A percentile compares a stretch with the other conserved stretches of the same genome.
Evolutionary conservation across 805 yeast genomes (phyloP).

Genomic region (Teunomyces stri): DNA sequence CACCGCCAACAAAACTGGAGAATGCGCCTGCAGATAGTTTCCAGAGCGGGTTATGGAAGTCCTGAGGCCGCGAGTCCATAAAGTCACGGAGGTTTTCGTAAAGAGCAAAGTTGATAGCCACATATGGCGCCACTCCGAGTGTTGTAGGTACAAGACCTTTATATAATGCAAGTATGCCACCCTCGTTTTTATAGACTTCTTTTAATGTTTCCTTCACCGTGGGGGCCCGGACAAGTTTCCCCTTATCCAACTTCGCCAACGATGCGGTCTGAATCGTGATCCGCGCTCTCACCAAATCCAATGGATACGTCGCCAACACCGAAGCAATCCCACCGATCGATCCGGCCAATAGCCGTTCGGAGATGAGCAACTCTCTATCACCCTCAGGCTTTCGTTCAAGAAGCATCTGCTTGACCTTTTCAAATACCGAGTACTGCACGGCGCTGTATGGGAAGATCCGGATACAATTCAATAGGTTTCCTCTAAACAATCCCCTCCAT

Average conservation of each 20-base stretch:
- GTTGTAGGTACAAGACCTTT: slow-evolving; percentile 90
- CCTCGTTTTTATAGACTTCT: slow-evolving; percentile 70
- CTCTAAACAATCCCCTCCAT: slow-evolving; percentile 83
- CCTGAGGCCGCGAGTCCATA: slow-evolving; percentile 33
- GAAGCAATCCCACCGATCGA: slow-evolving; percentile 77
- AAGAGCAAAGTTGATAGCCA: slow-evolving; percentile 86
- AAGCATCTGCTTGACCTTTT: slow-evolving; percentile 49
- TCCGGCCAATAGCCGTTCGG: slow-evolving; percentile 71
- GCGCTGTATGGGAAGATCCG: slow-evolving; percentile 93
- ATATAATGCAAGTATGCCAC: slow-evolving; percentile 75
- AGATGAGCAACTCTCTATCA: slow-evolving; percentile 39
- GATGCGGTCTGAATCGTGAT: slow-evolving; percentile 84
- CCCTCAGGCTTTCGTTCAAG: slow-evolving; percentile 22
- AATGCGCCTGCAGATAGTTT: slow-evolving; percentile 78
- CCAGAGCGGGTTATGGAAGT: slow-evolving; percentile 47
- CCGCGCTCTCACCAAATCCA: slow-evolving; percentile 88
- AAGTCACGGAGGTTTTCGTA: slow-evolving; percentile 77
- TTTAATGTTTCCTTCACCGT: slow-evolving; percentile 61
- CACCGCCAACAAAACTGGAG: slow-evolving; percentile 87
- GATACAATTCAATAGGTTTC: slow-evolving; percentile 86
- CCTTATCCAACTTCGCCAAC: slow-evolving; percentile 45
- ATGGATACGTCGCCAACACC: slow-evolving; percentile 83
- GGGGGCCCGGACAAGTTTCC: slow-evolving; percentile 57
- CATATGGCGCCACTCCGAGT: slow-evolving; percentile 94
- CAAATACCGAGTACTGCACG: slow-evolving; percentile 86